Conservation (phyloP, 306 rosid genomes). For the Psophocarpus tetragonolobus region DNA sequence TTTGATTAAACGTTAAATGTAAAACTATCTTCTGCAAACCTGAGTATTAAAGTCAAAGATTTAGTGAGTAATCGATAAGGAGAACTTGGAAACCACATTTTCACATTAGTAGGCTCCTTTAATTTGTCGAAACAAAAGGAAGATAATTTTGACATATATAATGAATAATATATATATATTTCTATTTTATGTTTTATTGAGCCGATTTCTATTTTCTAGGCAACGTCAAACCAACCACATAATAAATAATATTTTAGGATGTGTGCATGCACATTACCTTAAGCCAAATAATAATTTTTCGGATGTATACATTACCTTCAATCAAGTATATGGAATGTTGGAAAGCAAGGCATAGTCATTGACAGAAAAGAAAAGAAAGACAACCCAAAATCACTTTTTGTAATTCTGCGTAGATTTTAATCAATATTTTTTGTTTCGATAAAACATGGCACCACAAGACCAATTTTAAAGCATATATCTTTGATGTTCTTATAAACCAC, state of each 20-base stretch:
- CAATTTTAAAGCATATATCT: conserved; percentile 33
- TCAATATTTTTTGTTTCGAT: neutral
- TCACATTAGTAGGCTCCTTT: too few relatives aligned
- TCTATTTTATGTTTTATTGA: too few relatives aligned
- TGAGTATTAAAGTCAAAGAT: too few relatives aligned
- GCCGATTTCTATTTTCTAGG: too few relatives aligned
- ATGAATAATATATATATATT: too few relatives aligned
- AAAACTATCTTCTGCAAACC: too few relatives aligned
- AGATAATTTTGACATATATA: too few relatives aligned
- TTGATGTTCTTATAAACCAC: conserved; percentile 39
- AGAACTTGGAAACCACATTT: too few relatives aligned
- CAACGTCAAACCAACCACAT: too few relatives aligned
- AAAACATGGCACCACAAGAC: conserved; percentile 10
- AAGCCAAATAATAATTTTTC: neutral
- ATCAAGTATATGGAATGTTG: neutral
- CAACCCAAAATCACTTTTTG: conserved; percentile 34
- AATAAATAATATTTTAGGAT: neutral
- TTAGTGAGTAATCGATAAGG: too few relatives aligned
- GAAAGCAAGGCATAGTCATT: conserved; percentile 32
- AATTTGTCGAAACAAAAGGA: too few relatives aligned
- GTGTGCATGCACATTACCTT: neutral
- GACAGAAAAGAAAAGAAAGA: conserved; percentile 30
- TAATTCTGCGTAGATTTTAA: neutral
- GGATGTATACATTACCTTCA: neutral
- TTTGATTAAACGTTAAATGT: too few relatives aligned